phyloP scores from a whole-genome alignment of 2,329 filamentous ascomycete genomes.

The Orbilia blumenaviensis region DNA sequence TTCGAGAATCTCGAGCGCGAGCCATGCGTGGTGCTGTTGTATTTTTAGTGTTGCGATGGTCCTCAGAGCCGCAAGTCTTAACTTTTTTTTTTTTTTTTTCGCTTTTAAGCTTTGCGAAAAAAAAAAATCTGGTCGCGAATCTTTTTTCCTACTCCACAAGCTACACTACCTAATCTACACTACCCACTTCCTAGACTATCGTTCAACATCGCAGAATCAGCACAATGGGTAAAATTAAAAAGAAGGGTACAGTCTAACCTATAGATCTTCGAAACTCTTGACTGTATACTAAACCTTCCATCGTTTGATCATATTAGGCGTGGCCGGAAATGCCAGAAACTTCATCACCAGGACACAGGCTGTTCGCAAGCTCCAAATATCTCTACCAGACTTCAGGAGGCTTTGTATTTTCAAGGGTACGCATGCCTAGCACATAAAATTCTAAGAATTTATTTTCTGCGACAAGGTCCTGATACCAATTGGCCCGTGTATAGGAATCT shows the following conservation, averaged over 20 bases:
- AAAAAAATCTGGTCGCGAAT: conserved; percentile 42
- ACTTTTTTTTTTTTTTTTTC: conserved; percentile 47
- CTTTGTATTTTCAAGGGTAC: conserved; percentile 97
- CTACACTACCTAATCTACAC: conserved; percentile 8
- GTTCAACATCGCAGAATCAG: conserved; percentile 48
- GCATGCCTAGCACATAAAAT: not conserved
- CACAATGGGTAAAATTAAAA: conserved; percentile 81
- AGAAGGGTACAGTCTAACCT: conserved; percentile 72
- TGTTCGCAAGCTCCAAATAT: conserved; percentile 96
- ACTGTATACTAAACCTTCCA: not conserved
- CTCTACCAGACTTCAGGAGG: conserved; percentile 94
- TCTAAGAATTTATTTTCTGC: not conserved
- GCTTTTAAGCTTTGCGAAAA: conserved; percentile 29
- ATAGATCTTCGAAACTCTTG: not conserved
- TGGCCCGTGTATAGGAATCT: conserved; percentile 73
- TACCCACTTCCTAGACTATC: not conserved
- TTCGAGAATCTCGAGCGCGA: too few relatives aligned
- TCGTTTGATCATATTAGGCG: conserved; percentile 65
- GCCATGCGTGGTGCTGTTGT: too few relatives aligned
- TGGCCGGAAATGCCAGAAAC: conserved; percentile 93
- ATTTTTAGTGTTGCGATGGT: conserved; percentile 33
- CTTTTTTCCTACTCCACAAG: conserved; percentile 21
- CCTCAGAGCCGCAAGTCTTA: conserved; percentile 30
- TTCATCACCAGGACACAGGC: conserved; percentile 97
- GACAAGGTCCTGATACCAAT: conserved; percentile 7